Conservation (phyloP, 2,329 filamentous ascomycete species). For the Nigrograna mackinnonii region DNA sequence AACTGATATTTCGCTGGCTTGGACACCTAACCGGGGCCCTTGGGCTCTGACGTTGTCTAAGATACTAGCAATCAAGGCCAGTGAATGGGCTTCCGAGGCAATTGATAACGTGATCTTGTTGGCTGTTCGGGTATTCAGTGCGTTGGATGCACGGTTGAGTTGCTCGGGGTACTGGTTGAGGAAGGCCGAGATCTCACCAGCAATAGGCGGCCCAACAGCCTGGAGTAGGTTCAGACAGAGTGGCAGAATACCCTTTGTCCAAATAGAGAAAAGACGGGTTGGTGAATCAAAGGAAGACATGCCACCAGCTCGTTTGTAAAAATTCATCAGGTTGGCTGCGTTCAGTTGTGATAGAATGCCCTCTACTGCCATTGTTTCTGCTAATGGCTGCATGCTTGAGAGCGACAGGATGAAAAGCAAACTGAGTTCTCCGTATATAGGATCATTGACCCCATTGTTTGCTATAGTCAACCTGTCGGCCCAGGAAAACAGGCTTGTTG, state of each 20-base stretch:
- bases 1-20: conserved; percentile 66
- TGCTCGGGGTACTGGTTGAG: conserved; percentile 87
- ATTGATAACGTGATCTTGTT: conserved; percentile 71
- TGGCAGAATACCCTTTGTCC: conserved; percentile 85
- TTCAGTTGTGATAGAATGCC: conserved; percentile 79
- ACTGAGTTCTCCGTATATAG: conserved; percentile 91
- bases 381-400: conserved; percentile 77
- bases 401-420: conserved; percentile 87
- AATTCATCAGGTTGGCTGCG: conserved; percentile 76
- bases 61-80: conserved; percentile 75
- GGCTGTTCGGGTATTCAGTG: conserved; percentile 64
- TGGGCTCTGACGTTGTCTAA: conserved; percentile 66
- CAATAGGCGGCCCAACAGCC: conserved; percentile 78
- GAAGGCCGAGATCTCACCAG: conserved; percentile 82
- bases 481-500: conserved; percentile 90
- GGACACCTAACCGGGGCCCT: conserved; percentile 48
- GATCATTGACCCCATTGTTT: conserved; percentile 66
- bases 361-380: conserved; percentile 88
- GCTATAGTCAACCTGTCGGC: conserved; percentile 74
- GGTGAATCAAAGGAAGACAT: conserved; percentile 81
- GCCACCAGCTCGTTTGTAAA: conserved; percentile 68
- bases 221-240: conserved; percentile 86
- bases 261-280: conserved; percentile 81
- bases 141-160: conserved; percentile 70
- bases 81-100: conserved; percentile 76